Conservation (phyloP, 1,284 basidiomycete genomes). For the Trichosporon sp. region DNA sequence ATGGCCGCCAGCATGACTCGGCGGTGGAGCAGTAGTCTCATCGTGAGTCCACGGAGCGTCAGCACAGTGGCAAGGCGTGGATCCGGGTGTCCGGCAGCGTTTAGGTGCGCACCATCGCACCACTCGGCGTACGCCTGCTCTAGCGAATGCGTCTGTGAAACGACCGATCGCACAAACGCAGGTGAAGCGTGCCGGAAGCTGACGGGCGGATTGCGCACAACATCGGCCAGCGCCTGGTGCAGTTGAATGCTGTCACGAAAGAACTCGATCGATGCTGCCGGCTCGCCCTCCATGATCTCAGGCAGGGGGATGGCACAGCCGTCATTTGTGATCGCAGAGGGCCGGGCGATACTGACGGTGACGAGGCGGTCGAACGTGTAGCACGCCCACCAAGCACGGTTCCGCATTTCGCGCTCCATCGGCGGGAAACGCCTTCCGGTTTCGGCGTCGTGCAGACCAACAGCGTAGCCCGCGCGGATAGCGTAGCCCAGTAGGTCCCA, state of each 20-base stretch:
- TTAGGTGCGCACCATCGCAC: constrained; percentile 25
- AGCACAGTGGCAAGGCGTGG: constrained; percentile 25
- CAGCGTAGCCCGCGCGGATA: constrained; percentile 31
- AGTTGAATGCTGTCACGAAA: constrained; percentile 31
- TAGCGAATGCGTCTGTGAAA: constrained; percentile 22
- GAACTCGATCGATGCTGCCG: constrained; percentile 18
- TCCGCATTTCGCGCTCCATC: constrained; percentile 28
- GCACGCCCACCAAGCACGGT: constrained; percentile 34
- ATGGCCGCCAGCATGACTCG: constrained; percentile 32
- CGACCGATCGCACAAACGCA: constrained; percentile 21
- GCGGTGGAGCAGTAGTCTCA: constrained; percentile 34
- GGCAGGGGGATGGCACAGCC: constrained; percentile 23
- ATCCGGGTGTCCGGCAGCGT: background rate
- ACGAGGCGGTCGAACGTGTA: constrained; percentile 34
- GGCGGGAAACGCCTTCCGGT: constrained; percentile 15
- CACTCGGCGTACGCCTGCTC: constrained; percentile 33
- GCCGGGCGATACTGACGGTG: constrained; percentile 31
- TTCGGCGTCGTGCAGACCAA: constrained; percentile 32
- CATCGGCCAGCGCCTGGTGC: constrained; percentile 27
- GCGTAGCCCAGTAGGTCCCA: constrained; percentile 36
- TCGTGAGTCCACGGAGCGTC: constrained; percentile 28
- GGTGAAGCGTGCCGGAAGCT: constrained; percentile 11
- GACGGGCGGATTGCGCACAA: constrained; percentile 28
- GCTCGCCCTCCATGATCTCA: constrained; percentile 22
- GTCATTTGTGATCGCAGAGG: constrained; percentile 24